Base-by-base conservation (phyloP, 2,329 filamentous ascomycete genomes). In the Alternaria arbusti region DNA sequence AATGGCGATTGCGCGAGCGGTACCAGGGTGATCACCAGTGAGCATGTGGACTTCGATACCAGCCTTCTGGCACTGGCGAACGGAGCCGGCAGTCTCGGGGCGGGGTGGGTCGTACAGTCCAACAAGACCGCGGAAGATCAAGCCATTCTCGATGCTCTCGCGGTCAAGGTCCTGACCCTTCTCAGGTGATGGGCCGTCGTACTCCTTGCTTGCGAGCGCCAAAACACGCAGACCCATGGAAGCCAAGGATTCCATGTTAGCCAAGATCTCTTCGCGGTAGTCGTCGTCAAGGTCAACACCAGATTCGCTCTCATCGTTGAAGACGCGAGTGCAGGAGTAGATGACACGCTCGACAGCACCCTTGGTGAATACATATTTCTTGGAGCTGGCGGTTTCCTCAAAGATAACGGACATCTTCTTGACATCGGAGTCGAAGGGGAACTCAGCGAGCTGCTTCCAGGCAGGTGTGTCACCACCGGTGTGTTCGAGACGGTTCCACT, bases 41-140 rank as follows among this genome's bases (percentile, higher is more conserved):
- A 84, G 73, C 82, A 84, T 84, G 68, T 83, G 82, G 2, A 84
- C 82, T 26, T 78, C 78, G 43, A 84, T 82, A 65, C 71, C 70
- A 44, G 74, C 74, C 50, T 73, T 70, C 47, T 72, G 68, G 58
- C 74, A 75, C 32, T 72, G 70, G 7, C 69, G 70, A 52, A 84
- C 82, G 22, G 82, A 78, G 57, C 74, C 86, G 15, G 90, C 91
- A 1, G 93, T 93, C 80, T 96, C 93, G 4, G 88, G 88, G 2
- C 93, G 91, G 49, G 93, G 93, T 5, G 93, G 93, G 69, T 96
- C 93, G 75, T 96, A 95, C 64, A 96, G 90, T 62, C 92, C 93
- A 54, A 91, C 89, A 10, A 97, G 85, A 11, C 94, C 94, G 15
- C 91, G 86, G 66, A 97, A 91, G 1, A 84, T 86, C 23, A 97